Evolutionary conservation across 164 flowering plant species (phyloP), one percentile per base, ranked within the genome.

Genomic region (Annona cherimola): DNA sequence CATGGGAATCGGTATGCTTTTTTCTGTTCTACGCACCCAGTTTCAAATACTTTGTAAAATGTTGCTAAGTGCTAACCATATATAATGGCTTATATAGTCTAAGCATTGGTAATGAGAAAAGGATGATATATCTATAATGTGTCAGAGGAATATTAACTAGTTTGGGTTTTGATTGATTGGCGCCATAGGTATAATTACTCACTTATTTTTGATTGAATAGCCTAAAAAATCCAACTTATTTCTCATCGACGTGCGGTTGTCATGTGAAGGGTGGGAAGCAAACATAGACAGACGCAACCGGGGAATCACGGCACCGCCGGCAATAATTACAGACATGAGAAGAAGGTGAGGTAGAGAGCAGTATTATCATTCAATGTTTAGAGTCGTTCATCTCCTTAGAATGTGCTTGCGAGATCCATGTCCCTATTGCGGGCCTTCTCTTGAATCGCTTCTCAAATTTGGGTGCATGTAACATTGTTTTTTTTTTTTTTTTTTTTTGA

Each of bases 1-100:
- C 68, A 65, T 77, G 76, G 39, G 73, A 11, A 69, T 77, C 4
- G 79, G 76, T 77, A 61, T 3, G 55, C 35, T 41, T 45, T 4
- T 69, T 18, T 5, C 41, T 57, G n/a, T 45, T 12, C 14, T 35
- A 46, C 54, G 57, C 18, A 2, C 9, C 57, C 35, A 26, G 35
- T 26, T 26, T 26, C 35, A 26, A 26, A 26, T 26, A 26, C 35
- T 26, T 26, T 1, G 35, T 26, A 26, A 26, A 26, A 26, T 26
- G 35, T 26, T 26, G 35, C 35, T 26, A 26, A 26, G 35, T 26
- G 35, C 35, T 26, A 26, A 26, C 35, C 35, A 26, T 26, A 26
- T 26, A 26, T 26, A 26, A 26, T 26, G 35, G 1, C 35, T 26
- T 26, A 26, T 26, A 26, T 26, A 26, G 35, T 26, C 35, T 26